These are phyloP conservation scores for Daldinia bambusicola DNA, from an alignment of 495 filamentous ascomycete species.

Conservation along the genomic window DNA sequence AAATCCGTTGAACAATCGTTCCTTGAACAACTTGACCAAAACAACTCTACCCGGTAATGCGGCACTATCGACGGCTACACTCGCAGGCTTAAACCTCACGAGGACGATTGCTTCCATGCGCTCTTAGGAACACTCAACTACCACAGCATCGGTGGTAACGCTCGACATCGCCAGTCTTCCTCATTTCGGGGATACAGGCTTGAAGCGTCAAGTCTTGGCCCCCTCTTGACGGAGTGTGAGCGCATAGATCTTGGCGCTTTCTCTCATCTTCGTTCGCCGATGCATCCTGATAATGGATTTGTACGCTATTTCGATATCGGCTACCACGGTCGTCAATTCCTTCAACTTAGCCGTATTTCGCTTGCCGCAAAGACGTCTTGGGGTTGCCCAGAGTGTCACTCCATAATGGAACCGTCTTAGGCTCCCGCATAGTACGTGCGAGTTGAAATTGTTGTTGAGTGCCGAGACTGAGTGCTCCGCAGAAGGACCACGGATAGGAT, in stretches of 20 bases:
- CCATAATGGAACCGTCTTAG: background rate
- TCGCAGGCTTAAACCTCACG: conserved; percentile 12
- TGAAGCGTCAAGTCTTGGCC: conserved; percentile 39
- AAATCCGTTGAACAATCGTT: conserved; percentile 40
- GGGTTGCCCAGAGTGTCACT: background rate
- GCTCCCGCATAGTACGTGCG: background rate
- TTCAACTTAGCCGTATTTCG: background rate
- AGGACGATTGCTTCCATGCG: conserved; percentile 22
- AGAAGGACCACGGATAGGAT: background rate
- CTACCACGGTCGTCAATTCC: conserved; percentile 14
- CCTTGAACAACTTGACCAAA: conserved; percentile 38
- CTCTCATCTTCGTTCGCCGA: conserved; percentile 39
- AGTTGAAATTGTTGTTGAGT: background rate
- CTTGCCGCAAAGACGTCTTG: conserved; percentile 1
- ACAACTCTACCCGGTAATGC: conserved; percentile 17
- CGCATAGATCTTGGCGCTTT: conserved; percentile 37
- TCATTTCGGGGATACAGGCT: conserved; percentile 37
- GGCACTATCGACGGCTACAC: background rate
- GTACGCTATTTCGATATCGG: conserved; percentile 30
- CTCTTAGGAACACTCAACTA: conserved; percentile 29
- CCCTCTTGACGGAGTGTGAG: conserved; percentile 38
- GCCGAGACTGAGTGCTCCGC: background rate
- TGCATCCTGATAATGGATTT: conserved; percentile 28
- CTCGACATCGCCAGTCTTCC: conserved; percentile 30
- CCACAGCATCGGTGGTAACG: conserved; percentile 34